These are phyloP conservation scores for Amanita fuliginea DNA, from an alignment of 768 basidiomycete species.

Conservation along the genomic window DNA sequence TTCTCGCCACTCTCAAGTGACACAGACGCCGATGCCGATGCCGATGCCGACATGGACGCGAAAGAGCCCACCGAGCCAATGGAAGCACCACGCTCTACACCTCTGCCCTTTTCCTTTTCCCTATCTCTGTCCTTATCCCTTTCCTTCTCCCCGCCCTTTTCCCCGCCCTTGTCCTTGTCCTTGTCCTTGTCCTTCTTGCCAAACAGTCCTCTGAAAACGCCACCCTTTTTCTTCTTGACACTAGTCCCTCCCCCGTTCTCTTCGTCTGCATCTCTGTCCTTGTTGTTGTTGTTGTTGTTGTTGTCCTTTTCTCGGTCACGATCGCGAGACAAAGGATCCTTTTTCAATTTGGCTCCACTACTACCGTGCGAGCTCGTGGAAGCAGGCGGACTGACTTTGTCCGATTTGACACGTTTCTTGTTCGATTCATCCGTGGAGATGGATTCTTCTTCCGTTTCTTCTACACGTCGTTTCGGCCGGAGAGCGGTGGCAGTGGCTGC, in stretches of 20 bases:
- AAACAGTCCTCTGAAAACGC: conserved; percentile 72
- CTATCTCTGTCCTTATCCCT: conserved; percentile 63
- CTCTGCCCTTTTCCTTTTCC: conserved; percentile 54
- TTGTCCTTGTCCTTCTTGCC: conserved; percentile 68
- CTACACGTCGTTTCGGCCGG: conserved; percentile 28
- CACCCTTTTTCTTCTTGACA: conserved; percentile 56
- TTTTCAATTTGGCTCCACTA: conserved; percentile 29
- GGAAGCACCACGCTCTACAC: conserved; percentile 6
- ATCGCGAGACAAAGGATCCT: conserved; percentile 20
- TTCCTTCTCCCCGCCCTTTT: conserved; percentile 60
- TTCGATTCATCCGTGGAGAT: conserved; percentile 24
- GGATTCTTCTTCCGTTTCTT: conserved; percentile 23
- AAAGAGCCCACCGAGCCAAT: conserved; percentile 33
- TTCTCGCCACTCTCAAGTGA: conserved; percentile 35
- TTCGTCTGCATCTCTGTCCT: conserved; percentile 14
- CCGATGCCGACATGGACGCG: too few relatives aligned
- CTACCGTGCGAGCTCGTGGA: neutral
- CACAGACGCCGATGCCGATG: too few relatives aligned
- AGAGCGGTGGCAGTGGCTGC: conserved; percentile 20
- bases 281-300: too few relatives aligned
- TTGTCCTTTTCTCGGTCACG: neutral
- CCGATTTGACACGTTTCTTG: conserved; percentile 27
- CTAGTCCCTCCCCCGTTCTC: conserved; percentile 22
- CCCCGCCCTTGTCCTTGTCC: conserved; percentile 59
- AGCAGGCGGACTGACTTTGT: neutral